phyloP scores from a whole-genome alignment of 2,329 filamentous ascomycete species.

The Setomelanomma holmii region DNA sequence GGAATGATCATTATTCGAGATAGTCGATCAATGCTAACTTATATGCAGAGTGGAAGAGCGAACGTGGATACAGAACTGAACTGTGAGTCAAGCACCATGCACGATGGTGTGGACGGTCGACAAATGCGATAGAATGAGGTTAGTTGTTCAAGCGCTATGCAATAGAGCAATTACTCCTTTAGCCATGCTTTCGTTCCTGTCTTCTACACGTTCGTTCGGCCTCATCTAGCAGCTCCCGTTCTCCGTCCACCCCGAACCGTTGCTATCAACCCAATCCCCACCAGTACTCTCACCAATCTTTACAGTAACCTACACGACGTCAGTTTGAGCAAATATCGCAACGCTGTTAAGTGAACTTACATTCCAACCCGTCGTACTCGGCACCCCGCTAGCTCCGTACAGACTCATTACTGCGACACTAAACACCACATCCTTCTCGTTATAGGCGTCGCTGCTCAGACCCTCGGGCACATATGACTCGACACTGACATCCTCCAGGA shows the following conservation, averaged over 20 bases:
- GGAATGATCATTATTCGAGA: not conserved
- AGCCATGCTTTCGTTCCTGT: too few relatives aligned
- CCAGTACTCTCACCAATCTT: constrained; percentile 22
- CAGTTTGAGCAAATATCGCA: not conserved
- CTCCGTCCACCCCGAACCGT: constrained; percentile 12
- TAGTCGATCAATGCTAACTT: too few relatives aligned
- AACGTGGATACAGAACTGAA: too few relatives aligned
- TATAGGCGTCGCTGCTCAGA: constrained; percentile 7
- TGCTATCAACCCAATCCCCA: constrained; percentile 15
- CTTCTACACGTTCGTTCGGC: too few relatives aligned
- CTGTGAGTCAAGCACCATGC: too few relatives aligned
- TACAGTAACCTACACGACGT: constrained; percentile 13
- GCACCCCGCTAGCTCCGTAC: constrained; percentile 27
- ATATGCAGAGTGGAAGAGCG: too few relatives aligned
- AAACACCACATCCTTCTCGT: constrained; percentile 25
- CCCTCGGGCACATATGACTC: constrained; percentile 19
- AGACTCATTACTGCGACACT: constrained; percentile 33
- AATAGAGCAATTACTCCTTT: too few relatives aligned
- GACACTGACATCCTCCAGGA: constrained; percentile 31
- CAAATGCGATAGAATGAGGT: too few relatives aligned
- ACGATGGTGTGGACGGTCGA: too few relatives aligned
- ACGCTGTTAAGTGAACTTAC: not conserved
- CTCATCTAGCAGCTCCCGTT: constrained; percentile 2
- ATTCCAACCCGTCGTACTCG: constrained; percentile 25
- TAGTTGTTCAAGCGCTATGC: too few relatives aligned